Evolutionary conservation across 768 basidiomycete genomes (phyloP).

Genomic region (Lentinula sp.): DNA sequence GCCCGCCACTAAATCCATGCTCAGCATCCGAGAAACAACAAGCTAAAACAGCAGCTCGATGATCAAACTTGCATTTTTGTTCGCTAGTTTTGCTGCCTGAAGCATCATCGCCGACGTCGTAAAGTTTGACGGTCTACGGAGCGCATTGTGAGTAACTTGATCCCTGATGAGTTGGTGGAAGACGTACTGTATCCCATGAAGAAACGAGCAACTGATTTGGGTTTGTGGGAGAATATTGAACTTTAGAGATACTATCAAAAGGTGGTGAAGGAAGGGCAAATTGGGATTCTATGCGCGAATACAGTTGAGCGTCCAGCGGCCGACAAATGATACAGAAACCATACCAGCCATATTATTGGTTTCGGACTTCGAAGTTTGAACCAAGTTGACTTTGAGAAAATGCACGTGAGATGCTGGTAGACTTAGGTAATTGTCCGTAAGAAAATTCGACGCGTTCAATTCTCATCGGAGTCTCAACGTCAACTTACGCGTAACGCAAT

Average conservation of each 20-base stretch:
- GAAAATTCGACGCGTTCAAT: no score
- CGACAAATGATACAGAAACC: not conserved
- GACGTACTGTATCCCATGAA: conserved; percentile 78
- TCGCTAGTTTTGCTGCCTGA: conserved; percentile 51
- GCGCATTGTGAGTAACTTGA: not conserved
- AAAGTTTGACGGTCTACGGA: conserved; percentile 30
- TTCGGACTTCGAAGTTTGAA: not conserved
- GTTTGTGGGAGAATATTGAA: conserved; percentile 76
- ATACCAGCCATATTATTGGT: conserved; percentile 3
- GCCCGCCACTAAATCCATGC: conserved; percentile 79
- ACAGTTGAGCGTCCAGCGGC: not conserved
- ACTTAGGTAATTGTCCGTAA: no score
- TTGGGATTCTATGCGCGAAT: conserved; percentile 2
- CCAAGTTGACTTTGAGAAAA: not conserved
- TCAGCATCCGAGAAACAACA: conserved; percentile 64
- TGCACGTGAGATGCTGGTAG: not conserved
- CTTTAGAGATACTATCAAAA: conserved; percentile 77
- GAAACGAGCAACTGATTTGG: conserved; percentile 78
- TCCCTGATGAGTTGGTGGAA: conserved; percentile 2
- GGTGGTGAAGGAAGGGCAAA: conserved; percentile 58
- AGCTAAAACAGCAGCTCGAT: conserved; percentile 84
- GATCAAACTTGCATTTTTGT: conserved; percentile 77
- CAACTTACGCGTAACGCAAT: no score
- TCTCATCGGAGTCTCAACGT: no score
- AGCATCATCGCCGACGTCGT: conserved; percentile 52